A percentile compares a stretch with the other conserved stretches of the same genome.
Conservation (phyloP, 139 green algal species). For the Picochlorum sp. region DNA sequence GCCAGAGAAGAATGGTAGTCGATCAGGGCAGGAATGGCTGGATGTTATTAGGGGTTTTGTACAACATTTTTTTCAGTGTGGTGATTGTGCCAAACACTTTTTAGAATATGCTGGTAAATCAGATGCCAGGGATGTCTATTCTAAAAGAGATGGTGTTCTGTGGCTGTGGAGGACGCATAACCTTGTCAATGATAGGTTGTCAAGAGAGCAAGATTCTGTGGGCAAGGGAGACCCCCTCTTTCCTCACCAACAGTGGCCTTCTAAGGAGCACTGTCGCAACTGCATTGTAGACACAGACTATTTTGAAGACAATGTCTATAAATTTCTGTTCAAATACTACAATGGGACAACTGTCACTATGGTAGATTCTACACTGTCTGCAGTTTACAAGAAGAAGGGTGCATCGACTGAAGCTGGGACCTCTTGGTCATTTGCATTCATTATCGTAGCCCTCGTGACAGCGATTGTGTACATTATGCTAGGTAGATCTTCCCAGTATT, state of each 20-base stretch:
- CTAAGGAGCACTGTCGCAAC: slow-evolving; percentile 23
- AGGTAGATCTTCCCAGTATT: no score
- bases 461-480: neutral
- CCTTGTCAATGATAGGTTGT: slow-evolving; percentile 25
- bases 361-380: no score
- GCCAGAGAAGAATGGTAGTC: slow-evolving; percentile 10
- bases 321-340: slow-evolving; percentile 36
- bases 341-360: neutral
- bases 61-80: slow-evolving; percentile 46
- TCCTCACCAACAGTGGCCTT: slow-evolving; percentile 60
- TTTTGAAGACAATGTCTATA: slow-evolving; percentile 35
- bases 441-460: neutral
- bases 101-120: slow-evolving; percentile 20
- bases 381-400: no score
- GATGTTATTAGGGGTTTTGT: slow-evolving; percentile 38
- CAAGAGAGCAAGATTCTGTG: neutral
- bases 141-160: slow-evolving; percentile 39
- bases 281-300: slow-evolving; percentile 11
- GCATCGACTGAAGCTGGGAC: neutral
- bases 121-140: slow-evolving; percentile 32
- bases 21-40: slow-evolving; percentile 31
- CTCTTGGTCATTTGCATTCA: slow-evolving; percentile 5
- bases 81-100: slow-evolving; percentile 48
- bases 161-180: slow-evolving; percentile 80
- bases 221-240: slow-evolving; percentile 46